A percentile compares a stretch with the other conserved stretches of the same genome.
These are phyloP conservation scores for Amanita pseudoporphyria DNA, from an alignment of 768 basidiomycete genomes.

Conservation along the genomic window DNA sequence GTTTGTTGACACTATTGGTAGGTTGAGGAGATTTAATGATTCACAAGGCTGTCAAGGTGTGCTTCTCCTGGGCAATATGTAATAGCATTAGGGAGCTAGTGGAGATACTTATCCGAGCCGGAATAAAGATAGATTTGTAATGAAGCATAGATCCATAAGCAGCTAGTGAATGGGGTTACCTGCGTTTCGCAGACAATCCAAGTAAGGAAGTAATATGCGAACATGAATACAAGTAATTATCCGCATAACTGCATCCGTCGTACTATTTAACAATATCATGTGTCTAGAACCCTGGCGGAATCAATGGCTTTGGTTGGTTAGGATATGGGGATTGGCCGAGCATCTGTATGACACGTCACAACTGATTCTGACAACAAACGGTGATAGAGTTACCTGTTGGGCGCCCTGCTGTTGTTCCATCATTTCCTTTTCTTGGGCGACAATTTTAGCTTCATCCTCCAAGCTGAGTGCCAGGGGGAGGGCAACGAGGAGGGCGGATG, in stretches of 20 bases:
- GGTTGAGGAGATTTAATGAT: slow-evolving; percentile 18
- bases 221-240: neutral
- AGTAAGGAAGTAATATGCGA: neutral
- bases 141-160: neutral
- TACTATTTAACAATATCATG: neutral
- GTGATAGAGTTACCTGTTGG: slow-evolving; percentile 57
- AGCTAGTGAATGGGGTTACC: neutral
- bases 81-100: neutral
- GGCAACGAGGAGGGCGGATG: slow-evolving; percentile 87
- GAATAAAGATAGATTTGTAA: slow-evolving; percentile 4
- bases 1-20: slow-evolving; percentile 8
- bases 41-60: neutral
- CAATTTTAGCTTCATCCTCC: slow-evolving; percentile 94
- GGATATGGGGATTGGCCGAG: slow-evolving; percentile 44
- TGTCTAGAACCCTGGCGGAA: slow-evolving; percentile 77
- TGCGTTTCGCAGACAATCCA: no score
- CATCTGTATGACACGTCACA: slow-evolving; percentile 43
- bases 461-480: slow-evolving; percentile 87
- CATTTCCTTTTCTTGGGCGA: slow-evolving; percentile 91
- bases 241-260: neutral
- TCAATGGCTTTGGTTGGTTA: slow-evolving; percentile 47
- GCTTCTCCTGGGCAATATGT: neutral
- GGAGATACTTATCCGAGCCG: slow-evolving; percentile 1
- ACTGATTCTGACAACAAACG: slow-evolving; percentile 8
- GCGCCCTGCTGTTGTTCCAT: slow-evolving; percentile 88